Evolutionary conservation across 768 basidiomycete genomes (phyloP), one percentile per base, ranked within the genome.

Genomic region (Plicaturopsis crispa): DNA sequence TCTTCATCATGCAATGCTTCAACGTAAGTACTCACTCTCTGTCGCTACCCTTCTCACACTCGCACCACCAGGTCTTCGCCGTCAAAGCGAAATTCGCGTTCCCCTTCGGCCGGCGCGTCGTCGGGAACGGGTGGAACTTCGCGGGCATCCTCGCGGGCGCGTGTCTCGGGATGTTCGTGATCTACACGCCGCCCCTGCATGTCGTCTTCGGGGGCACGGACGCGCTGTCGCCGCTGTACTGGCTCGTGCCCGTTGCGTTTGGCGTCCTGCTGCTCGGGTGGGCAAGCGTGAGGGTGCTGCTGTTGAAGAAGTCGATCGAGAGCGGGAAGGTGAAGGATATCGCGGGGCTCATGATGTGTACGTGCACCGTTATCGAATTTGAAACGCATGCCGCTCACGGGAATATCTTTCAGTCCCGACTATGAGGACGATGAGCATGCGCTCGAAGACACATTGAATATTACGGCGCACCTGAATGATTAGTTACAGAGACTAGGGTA

Each of bases 281-380:
- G 78, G 58, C 78, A 13, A 73, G 71, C 8, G 44, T 83, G 22
- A 65, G 79, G 3, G 79, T 83, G 17, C 31, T 81, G 14, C 41
- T 82, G 24, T 49, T 80, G 42, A 59, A 77, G 24, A 78, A 72
- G 50, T 67, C 70, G 13, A 57, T 79, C 17, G 72, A 78, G 48
- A 63, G 68, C 34, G 53, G 69, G 45, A 68, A 63, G 43, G 79
- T 80, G 26, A 77, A 75, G 48, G 76, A 79, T 54, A 79, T 82
- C 47, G 72, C 70, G 42, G 79, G 79, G 2, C 56, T 83, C 22
- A 74, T 73, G 75, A 81, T 83, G 80, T 79, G 79, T 80, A 65
- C 48, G 79, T 72, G 17, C 12, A 14, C 35, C 35, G 18, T 18
- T 33, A 33, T n/a, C 26, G 4, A 31, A 18, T 38, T 3, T 10